These are phyloP conservation scores for Xylaria digitata DNA, from an alignment of 2,329 filamentous ascomycete genomes.

Conservation along the genomic window DNA sequence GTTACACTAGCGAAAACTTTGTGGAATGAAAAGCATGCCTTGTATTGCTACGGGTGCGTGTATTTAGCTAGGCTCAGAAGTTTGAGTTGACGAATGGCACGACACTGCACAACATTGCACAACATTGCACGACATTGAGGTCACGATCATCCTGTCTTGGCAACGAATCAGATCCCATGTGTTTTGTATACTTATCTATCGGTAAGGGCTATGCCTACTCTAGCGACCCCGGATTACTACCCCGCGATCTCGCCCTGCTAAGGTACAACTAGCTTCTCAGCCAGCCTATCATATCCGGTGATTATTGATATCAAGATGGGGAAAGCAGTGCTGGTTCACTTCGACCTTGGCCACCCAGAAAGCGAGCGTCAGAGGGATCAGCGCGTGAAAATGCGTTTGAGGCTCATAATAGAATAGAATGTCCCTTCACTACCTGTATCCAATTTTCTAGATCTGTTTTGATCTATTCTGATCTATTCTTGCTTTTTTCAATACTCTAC, in stretches of 20 bases:
- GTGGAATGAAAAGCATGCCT: too few relatives aligned
- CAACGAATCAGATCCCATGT: neutral
- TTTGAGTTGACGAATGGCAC: too few relatives aligned
- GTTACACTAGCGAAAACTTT: too few relatives aligned
- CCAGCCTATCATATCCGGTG: conserved; percentile 4
- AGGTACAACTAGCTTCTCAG: neutral
- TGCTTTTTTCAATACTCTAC: neutral
- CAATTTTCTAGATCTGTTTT: too few relatives aligned
- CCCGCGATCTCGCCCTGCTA: too few relatives aligned
- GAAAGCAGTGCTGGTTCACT: conserved; percentile 13
- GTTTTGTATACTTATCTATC: too few relatives aligned
- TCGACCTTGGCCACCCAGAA: neutral
- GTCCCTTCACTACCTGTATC: neutral
- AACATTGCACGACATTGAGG: too few relatives aligned
- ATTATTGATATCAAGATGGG: neutral
- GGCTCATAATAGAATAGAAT: neutral
- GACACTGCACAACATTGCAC: too few relatives aligned
- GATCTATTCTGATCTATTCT: neutral
- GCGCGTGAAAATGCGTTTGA: neutral
- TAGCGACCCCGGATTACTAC: conserved; percentile 5
- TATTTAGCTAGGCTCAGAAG: too few relatives aligned
- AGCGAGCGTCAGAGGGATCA: too few relatives aligned
- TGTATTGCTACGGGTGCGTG: too few relatives aligned
- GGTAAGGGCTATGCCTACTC: neutral
- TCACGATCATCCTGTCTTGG: too few relatives aligned